These are phyloP conservation scores for Sphaceloma murrayae DNA, from an alignment of 2,329 filamentous ascomycete genomes.

Conservation along the genomic window DNA sequence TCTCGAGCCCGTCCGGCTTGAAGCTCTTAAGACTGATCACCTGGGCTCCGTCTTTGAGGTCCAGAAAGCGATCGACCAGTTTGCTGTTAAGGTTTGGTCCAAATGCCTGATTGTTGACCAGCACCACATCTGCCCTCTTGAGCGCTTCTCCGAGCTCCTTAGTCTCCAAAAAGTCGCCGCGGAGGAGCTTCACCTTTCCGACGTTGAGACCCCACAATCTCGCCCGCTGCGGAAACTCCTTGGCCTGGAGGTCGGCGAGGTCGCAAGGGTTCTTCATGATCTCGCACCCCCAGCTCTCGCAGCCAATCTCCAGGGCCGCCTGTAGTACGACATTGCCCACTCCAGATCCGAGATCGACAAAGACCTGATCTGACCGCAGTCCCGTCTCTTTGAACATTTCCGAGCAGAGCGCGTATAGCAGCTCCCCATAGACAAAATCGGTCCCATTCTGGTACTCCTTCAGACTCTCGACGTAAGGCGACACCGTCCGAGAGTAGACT, in stretches of 20 bases:
- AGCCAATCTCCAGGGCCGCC: conserved; percentile 84
- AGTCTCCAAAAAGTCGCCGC: conserved; percentile 75
- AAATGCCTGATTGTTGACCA: conserved; percentile 98
- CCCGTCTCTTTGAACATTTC: conserved; percentile 69
- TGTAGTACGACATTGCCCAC: conserved; percentile 95
- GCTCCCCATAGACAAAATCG: conserved; percentile 90
- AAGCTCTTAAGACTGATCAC: conserved; percentile 91
- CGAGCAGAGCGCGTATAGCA: conserved; percentile 74
- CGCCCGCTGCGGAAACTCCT: conserved; percentile 76
- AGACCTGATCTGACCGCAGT: conserved; percentile 74
- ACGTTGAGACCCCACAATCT: conserved; percentile 79
- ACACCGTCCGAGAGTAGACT: conserved; percentile 85
- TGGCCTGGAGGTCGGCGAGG: conserved; percentile 67
- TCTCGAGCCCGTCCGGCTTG: conserved; percentile 68
- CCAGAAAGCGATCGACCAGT: conserved; percentile 80
- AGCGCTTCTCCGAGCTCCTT: conserved; percentile 61
- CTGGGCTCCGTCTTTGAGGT: conserved; percentile 80
- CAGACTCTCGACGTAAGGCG: conserved; percentile 74
- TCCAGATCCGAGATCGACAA: conserved; percentile 89
- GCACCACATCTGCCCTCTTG: conserved; percentile 80
- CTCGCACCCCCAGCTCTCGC: conserved; percentile 92
- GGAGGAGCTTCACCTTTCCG: conserved; percentile 68
- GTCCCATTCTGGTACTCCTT: conserved; percentile 80
- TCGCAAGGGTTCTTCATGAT: conserved; percentile 87
- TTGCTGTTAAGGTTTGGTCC: conserved; percentile 76